A percentile compares a stretch with the other conserved stretches of the same genome.
Conservation (phyloP, 164 flowering plant species). For the Houttuynia cordata region DNA sequence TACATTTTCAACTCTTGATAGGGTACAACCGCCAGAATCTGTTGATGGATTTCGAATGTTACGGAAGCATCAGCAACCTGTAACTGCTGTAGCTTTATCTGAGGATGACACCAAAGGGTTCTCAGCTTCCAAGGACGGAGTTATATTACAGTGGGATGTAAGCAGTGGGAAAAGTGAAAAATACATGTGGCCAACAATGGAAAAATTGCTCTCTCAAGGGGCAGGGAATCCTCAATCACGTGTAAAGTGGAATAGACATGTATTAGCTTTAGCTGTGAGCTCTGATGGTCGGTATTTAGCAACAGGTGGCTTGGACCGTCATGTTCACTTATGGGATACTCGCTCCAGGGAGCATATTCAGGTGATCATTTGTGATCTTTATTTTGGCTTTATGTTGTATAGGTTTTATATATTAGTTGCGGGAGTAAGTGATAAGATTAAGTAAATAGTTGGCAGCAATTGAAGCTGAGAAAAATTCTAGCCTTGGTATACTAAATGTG, state of each 20-base stretch:
- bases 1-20: slow-evolving; percentile 8
- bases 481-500: no score
- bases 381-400: background rate
- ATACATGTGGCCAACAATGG: slow-evolving; percentile 70
- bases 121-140: slow-evolving; percentile 95
- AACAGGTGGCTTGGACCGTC: slow-evolving; percentile 87
- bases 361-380: slow-evolving; percentile 25
- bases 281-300: slow-evolving; percentile 94
- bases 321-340: slow-evolving; percentile 93
- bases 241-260: slow-evolving; percentile 55
- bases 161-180: slow-evolving; percentile 62
- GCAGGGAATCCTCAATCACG: slow-evolving; percentile 51
- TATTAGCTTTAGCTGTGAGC: slow-evolving; percentile 66
- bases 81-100: slow-evolving; percentile 70
- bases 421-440: background rate
- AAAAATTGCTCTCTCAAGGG: slow-evolving; percentile 57
- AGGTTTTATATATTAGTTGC: background rate
- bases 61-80: slow-evolving; percentile 67
- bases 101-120: slow-evolving; percentile 75
- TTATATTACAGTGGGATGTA: slow-evolving; percentile 80
- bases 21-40: slow-evolving; percentile 55
- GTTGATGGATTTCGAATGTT: slow-evolving; percentile 39
- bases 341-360: slow-evolving; percentile 76
- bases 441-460: no score
- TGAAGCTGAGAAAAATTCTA: no score